Conservation (phyloP, 78 protist species). For the Speleostelium caveatum region DNA sequence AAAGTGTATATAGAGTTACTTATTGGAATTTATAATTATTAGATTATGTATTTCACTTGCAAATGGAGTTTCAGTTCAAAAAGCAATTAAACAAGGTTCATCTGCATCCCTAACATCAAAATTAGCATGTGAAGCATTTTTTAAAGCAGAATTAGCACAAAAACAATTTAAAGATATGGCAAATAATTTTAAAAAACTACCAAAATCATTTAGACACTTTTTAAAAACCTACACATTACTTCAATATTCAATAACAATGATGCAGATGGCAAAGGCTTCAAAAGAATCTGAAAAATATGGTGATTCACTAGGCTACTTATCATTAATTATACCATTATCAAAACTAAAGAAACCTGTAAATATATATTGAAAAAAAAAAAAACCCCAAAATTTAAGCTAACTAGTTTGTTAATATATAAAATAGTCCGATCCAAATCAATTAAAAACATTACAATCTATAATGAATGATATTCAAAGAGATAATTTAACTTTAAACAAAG, state of each 20-base stretch:
- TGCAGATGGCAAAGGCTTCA: constrained; percentile 38
- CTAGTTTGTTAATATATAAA: neutral
- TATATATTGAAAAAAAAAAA: neutral
- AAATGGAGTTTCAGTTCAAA: constrained; percentile 22
- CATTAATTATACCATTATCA: neutral
- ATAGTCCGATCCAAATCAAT: constrained; percentile 18
- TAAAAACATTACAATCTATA: neutral
- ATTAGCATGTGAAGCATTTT: constrained; percentile 62
- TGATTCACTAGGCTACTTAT: constrained; percentile 6
- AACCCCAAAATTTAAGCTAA: neutral
- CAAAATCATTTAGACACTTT: constrained; percentile 30
- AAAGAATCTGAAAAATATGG: neutral
- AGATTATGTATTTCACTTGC: constrained; percentile 40
- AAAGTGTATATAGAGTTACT: too few species aligned
- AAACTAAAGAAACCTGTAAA: constrained; percentile 67
- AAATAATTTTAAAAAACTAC: constrained; percentile 30
- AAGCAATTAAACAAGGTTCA: constrained; percentile 28
- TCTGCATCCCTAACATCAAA: constrained; percentile 16
- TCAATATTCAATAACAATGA: constrained; percentile 33
- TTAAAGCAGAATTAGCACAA: constrained; percentile 40
- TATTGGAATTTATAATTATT: neutral
- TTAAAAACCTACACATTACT: neutral
- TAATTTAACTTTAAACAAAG: constrained; percentile 9
- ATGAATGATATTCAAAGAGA: constrained; percentile 30
- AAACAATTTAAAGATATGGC: constrained; percentile 24